phyloP scores from a whole-genome alignment of 306 rosid genomes.

The Trichosanthes cucumerina region DNA sequence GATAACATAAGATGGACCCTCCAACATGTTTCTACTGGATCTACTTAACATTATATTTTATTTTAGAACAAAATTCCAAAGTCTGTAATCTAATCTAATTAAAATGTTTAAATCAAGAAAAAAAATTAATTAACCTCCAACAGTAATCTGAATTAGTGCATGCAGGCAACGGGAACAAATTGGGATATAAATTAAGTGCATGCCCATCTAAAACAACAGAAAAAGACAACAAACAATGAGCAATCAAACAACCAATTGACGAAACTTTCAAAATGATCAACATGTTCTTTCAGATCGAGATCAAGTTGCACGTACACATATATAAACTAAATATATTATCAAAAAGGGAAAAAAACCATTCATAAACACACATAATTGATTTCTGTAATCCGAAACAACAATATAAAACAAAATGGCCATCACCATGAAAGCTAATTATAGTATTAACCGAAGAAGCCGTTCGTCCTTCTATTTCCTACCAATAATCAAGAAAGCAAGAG shows the following conservation, averaged over 20 bases:
- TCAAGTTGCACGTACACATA: neutral
- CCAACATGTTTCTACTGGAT: constrained; percentile 49
- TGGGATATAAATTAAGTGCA: neutral
- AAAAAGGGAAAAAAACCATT: neutral
- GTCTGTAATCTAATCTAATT: too few relatives aligned
- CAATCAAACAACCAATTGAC: neutral
- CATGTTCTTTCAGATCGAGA: constrained; percentile 11
- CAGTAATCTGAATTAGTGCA: constrained; percentile 16
- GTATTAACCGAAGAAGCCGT: neutral
- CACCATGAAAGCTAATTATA: neutral
- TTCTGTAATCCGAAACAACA: neutral
- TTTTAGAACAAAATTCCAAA: too few relatives aligned
- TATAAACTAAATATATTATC: neutral
- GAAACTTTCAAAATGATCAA: constrained; percentile 3
- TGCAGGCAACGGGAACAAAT: constrained; percentile 24
- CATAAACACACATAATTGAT: neutral
- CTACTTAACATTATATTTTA: too few relatives aligned
- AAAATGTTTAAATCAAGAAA: too few relatives aligned
- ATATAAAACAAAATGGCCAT: neutral
- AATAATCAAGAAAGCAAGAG: neutral
- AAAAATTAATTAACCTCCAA: too few relatives aligned
- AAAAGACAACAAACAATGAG: neutral
- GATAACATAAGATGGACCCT: constrained; percentile 41
- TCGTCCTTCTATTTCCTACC: neutral
- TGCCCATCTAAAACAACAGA: constrained; percentile 10